Conservation (phyloP, 2,329 filamentous ascomycete genomes). For the Monosporascus cannonballus region DNA sequence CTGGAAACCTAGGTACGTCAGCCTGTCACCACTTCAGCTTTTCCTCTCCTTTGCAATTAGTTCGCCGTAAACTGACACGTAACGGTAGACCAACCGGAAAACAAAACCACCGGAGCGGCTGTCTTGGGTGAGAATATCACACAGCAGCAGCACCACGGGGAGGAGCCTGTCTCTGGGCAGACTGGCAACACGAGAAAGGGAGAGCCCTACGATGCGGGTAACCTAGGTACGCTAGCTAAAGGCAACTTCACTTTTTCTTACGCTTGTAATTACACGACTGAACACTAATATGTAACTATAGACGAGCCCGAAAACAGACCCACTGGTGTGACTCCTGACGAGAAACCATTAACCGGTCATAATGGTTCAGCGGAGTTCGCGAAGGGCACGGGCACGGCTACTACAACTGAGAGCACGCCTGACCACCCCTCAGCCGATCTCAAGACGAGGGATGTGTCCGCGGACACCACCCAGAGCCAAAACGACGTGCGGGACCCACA, state of each 20-base stretch:
- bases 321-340: constrained; percentile 1
- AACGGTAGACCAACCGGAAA: constrained; percentile 3
- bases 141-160: constrained; percentile 30
- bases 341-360: background rate
- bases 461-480: constrained; percentile 26
- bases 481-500: constrained; percentile 34
- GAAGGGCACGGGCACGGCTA: constrained; percentile 20
- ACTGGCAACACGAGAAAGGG: constrained; percentile 59
- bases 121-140: constrained; percentile 29
- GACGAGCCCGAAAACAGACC: constrained; percentile 9
- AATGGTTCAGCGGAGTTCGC: constrained; percentile 9
- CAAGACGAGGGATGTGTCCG: constrained; percentile 15
- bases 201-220: constrained; percentile 76
- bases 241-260: constrained; percentile 8
- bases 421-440: constrained; percentile 22
- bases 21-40: constrained; percentile 8
- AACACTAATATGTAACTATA: background rate
- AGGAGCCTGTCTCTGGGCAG: constrained; percentile 68
- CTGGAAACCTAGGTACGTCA: constrained; percentile 63
- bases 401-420: constrained; percentile 16
- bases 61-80: background rate
- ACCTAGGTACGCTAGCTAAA: constrained; percentile 48
- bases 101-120: constrained; percentile 7
- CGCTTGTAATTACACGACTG: background rate
- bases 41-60: background rate